Evolutionary conservation across 192 early-diverging fungal genomes (phyloP), one percentile per base, ranked within the genome.

Genomic region (Dimargaris xerosporica): DNA sequence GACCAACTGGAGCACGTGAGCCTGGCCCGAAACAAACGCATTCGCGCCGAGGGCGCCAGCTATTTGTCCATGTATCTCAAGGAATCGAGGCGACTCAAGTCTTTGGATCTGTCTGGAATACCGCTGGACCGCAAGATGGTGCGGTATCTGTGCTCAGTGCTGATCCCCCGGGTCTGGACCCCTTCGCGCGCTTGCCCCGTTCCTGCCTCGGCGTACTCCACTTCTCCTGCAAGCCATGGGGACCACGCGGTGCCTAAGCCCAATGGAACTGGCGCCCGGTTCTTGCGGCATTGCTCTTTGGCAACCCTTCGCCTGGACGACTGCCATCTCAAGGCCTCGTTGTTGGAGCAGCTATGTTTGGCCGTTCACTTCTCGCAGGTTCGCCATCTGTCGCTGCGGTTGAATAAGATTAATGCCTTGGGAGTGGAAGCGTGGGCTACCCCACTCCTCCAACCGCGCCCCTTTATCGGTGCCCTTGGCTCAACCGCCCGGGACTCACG

Each of bases 41-140:
- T 91, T 42, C 83, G 77, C n/a, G 72, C 77, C n/a, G 75, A 77
- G 44, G 89, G 89, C 43, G 75, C 88, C 62, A 84, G 84, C 54
- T 89, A 87, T 66, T 66, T 88, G 56, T 75, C 87, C 0, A 77
- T 86, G 2, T 85, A 82, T 59, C 78, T 88, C 25, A 86, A 83
- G 63, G 85, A 90, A 77, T 81, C 83, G 44, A 76, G 74, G 42
- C 66, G 78, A 34, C 71, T 91, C 44, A 71, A 78, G 63, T 71
- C 69, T 45, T 76, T 91, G 15, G 82, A 91, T 58, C 68, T 93
- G 2, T 87, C 88, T 4, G 81, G 82, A 9, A 77, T 82, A 15
- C 64, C 78, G 0, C 75, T 89, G 42, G 86, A 88, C 56, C 83
- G 86, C 65, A 83, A 83, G 61, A 76, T 80, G 23, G 71, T 82